Conservation (phyloP, 225 moss, liverwort and hornwort genomes). For the Thuidium tamariscinum region DNA sequence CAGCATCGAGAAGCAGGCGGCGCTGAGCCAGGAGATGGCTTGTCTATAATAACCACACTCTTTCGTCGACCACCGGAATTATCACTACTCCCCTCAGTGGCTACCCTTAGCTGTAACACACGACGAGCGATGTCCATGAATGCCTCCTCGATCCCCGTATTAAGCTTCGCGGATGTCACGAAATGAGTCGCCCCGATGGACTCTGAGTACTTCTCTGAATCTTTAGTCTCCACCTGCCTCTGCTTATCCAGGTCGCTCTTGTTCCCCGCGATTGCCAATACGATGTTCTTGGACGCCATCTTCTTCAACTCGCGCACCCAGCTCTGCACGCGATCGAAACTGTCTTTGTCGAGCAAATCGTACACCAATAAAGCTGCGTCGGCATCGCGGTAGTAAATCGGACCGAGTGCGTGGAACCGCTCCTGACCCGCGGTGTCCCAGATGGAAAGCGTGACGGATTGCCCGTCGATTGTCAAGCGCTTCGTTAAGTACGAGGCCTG, state of each 20-base stretch:
- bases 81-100: constrained; percentile 10
- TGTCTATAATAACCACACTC: constrained; percentile 63
- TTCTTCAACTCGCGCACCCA: constrained; percentile 98
- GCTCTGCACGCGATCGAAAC: constrained; percentile 82
- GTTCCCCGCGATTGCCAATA: constrained; percentile 82
- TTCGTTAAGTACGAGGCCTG: constrained; percentile 94
- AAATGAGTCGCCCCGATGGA: constrained; percentile 88
- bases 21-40: constrained; percentile 38
- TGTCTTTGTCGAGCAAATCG: constrained; percentile 87
- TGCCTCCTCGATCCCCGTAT: constrained; percentile 73
- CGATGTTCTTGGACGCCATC: constrained; percentile 88
- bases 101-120: constrained; percentile 49
- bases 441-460: constrained; percentile 62
- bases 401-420: constrained; percentile 94
- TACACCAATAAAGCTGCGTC: constrained; percentile 93
- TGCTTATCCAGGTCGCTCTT: constrained; percentile 94
- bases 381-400: constrained; percentile 94
- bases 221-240: constrained; percentile 57
- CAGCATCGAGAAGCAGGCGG: constrained; percentile 77
- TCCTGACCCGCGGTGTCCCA: constrained; percentile 99
- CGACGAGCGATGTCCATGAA: constrained; percentile 65
- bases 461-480: constrained; percentile 62
- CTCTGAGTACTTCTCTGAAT: constrained; percentile 85
- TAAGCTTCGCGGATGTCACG: constrained; percentile 81
- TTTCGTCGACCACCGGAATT: constrained; percentile 45